A percentile compares a stretch with the other conserved stretches of the same genome.
Conservation (phyloP, 192 early-diverging fungal genomes). For the Geranomyces michiganensis region DNA sequence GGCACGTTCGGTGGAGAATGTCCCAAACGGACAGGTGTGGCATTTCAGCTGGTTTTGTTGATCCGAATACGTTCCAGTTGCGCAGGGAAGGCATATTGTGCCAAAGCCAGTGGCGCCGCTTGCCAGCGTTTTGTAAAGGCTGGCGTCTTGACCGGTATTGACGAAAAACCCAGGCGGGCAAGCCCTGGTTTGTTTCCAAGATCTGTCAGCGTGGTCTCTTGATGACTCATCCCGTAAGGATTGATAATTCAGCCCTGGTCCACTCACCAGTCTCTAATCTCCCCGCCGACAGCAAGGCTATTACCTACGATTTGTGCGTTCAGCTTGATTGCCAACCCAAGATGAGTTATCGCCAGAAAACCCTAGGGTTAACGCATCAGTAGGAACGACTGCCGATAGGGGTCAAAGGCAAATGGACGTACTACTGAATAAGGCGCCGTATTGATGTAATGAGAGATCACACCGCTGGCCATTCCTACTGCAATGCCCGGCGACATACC, state of each 20-base stretch:
- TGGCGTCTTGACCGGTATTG: no score
- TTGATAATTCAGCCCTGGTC: no score
- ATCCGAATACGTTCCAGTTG: no score
- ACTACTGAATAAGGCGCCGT: background rate
- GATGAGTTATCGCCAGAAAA: background rate
- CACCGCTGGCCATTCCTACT: background rate
- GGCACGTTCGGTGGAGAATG: background rate
- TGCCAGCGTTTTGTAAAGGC: no score
- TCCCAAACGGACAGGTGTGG: background rate
- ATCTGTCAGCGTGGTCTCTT: no score
- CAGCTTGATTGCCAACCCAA: background rate
- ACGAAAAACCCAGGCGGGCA: no score
- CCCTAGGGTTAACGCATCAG: background rate
- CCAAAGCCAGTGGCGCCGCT: no score
- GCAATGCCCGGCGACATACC: background rate
- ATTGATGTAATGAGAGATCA: background rate
- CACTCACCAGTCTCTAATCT: background rate
- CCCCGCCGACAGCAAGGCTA: background rate
- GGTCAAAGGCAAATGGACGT: background rate
- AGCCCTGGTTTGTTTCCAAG: no score
- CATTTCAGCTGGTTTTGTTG: background rate
- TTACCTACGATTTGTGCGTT: background rate
- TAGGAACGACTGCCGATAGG: background rate
- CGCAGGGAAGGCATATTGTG: no score
- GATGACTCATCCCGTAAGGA: no score